A percentile compares a stretch with the other conserved stretches of the same genome.
These are phyloP conservation scores for Monosporascus sp. DNA, from an alignment of 2,329 filamentous ascomycete genomes.

Conservation along the genomic window DNA sequence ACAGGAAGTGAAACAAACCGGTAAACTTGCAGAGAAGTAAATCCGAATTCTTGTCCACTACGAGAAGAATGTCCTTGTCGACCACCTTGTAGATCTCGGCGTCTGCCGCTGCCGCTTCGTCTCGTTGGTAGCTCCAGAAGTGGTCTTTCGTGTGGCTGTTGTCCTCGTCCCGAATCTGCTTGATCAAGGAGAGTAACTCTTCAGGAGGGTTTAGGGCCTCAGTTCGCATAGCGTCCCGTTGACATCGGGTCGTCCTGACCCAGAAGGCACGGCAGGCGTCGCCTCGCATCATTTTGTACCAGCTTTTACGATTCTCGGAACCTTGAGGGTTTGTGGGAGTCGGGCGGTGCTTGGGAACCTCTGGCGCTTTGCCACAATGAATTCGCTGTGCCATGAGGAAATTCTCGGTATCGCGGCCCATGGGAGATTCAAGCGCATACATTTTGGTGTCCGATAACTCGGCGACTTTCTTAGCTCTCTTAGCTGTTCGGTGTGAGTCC, in stretches of 20 bases:
- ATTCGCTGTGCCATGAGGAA: slow-evolving; percentile 6
- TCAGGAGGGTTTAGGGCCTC: neutral
- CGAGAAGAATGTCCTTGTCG: slow-evolving; percentile 3
- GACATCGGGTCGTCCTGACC: slow-evolving; percentile 4
- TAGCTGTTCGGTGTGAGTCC: slow-evolving; percentile 1
- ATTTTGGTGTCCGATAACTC: slow-evolving; percentile 1
- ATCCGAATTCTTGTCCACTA: slow-evolving; percentile 3
- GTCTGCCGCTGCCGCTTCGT: slow-evolving; percentile 1
- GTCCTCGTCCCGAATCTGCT: slow-evolving; percentile 7
- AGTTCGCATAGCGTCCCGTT: slow-evolving; percentile 3
- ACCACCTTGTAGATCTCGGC: slow-evolving; percentile 1
- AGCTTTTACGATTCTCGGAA: slow-evolving; percentile 1
- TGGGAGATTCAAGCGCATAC: slow-evolving; percentile 1
- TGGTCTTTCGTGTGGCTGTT: slow-evolving; percentile 1
- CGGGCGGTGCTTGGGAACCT: slow-evolving; percentile 3
- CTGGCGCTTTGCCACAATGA: slow-evolving; percentile 1
- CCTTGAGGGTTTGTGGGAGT: neutral
- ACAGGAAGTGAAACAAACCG: neutral
- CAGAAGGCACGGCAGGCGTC: slow-evolving; percentile 2
- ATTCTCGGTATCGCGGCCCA: slow-evolving; percentile 4
- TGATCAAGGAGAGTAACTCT: slow-evolving; percentile 1
- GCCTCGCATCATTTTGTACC: slow-evolving; percentile 4
- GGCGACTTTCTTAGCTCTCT: slow-evolving; percentile 1
- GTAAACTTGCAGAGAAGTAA: slow-evolving; percentile 4
- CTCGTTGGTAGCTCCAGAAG: slow-evolving; percentile 7